phyloP scores from a whole-genome alignment of 2,329 filamentous ascomycete species.

The Metarhizium sp. region DNA sequence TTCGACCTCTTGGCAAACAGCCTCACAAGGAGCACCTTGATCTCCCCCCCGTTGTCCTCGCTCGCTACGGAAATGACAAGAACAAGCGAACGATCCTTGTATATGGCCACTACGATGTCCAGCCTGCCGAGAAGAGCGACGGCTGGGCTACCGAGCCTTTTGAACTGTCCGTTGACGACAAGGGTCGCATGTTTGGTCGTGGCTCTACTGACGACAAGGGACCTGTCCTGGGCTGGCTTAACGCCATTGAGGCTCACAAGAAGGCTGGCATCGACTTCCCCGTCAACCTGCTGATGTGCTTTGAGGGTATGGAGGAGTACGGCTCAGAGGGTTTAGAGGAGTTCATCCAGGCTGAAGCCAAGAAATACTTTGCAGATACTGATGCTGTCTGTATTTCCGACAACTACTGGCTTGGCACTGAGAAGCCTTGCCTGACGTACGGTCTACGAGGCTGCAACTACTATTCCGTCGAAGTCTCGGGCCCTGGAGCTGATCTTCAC shows the following conservation, averaged over 20 bases:
- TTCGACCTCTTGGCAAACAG: slow-evolving; percentile 82
- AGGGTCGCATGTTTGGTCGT: slow-evolving; percentile 92
- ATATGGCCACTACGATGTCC: slow-evolving; percentile 98
- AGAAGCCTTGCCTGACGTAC: slow-evolving; percentile 97
- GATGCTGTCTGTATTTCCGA: slow-evolving; percentile 98
- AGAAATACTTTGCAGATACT: slow-evolving; percentile 89
- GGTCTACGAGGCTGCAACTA: slow-evolving; percentile 97
- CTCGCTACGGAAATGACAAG: slow-evolving; percentile 83
- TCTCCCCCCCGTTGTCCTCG: slow-evolving; percentile 85
- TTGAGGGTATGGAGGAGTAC: slow-evolving; percentile 99
- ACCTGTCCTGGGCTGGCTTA: slow-evolving; percentile 92
- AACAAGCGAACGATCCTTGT: slow-evolving; percentile 92
- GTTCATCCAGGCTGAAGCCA: slow-evolving; percentile 82
- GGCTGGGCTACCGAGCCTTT: slow-evolving; percentile 97
- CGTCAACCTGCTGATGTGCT: slow-evolving; percentile 98
- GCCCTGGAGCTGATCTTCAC: slow-evolving; percentile 88
- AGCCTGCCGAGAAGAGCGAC: slow-evolving; percentile 86
- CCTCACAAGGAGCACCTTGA: slow-evolving; percentile 84
- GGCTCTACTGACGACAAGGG: slow-evolving; percentile 98
- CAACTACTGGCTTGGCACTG: slow-evolving; percentile 99
- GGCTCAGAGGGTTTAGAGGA: slow-evolving; percentile 94
- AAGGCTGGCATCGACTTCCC: slow-evolving; percentile 91
- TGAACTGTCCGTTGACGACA: slow-evolving; percentile 74
- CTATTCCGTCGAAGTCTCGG: slow-evolving; percentile 85
- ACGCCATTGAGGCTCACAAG: slow-evolving; percentile 95